phyloP scores from a whole-genome alignment of 2,329 filamentous ascomycete species.

The Parafenestella ontariensis region DNA sequence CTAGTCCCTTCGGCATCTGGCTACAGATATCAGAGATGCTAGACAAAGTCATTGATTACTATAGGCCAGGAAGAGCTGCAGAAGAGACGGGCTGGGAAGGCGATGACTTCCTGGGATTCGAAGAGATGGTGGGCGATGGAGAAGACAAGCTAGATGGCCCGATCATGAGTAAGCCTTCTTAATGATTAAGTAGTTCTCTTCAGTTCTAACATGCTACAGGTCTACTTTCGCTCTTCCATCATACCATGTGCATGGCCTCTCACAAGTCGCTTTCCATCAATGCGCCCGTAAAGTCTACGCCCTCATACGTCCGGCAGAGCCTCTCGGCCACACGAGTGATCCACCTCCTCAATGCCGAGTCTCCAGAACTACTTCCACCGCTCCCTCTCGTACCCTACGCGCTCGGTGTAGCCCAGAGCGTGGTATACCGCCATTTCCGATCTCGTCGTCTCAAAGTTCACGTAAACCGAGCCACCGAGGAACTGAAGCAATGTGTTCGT shows the following conservation, averaged over 20 bases:
- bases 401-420: slow-evolving; percentile 61
- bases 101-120: slow-evolving; percentile 54
- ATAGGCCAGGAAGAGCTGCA: slow-evolving; percentile 51
- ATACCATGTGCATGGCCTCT: slow-evolving; percentile 63
- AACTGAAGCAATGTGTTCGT: slow-evolving; percentile 53
- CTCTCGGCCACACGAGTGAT: slow-evolving; percentile 64
- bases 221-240: slow-evolving; percentile 63
- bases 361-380: slow-evolving; percentile 56
- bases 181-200: slow-evolving; percentile 3
- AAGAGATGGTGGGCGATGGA: slow-evolving; percentile 52
- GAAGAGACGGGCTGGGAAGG: slow-evolving; percentile 57
- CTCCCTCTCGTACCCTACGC: slow-evolving; percentile 64
- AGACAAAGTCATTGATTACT: slow-evolving; percentile 57
- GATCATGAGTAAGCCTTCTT: slow-evolving; percentile 43
- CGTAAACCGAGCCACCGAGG: slow-evolving; percentile 55
- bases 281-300: slow-evolving; percentile 55
- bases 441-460: slow-evolving; percentile 58
- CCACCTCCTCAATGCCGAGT: slow-evolving; percentile 57
- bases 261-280: slow-evolving; percentile 58
- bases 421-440: slow-evolving; percentile 64
- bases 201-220: slow-evolving; percentile 40
- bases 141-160: slow-evolving; percentile 48
- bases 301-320: slow-evolving; percentile 62
- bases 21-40: slow-evolving; percentile 54
- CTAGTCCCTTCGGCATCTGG: slow-evolving; percentile 58